phyloP scores from a whole-genome alignment of 169 alveolate genomes.

The Babesia caballi region DNA sequence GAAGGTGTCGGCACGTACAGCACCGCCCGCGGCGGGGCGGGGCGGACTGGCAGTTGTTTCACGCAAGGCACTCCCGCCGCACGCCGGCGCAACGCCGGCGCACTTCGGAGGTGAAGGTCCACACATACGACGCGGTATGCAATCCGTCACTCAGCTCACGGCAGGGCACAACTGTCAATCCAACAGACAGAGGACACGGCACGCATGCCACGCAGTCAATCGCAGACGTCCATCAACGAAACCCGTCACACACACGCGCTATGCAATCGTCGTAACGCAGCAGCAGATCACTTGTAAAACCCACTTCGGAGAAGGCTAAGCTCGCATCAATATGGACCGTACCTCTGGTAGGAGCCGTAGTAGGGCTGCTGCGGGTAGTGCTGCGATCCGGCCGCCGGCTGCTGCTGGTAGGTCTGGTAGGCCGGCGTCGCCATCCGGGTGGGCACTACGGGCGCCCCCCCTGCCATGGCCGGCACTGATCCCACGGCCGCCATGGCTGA shows the following conservation, averaged over 20 bases:
- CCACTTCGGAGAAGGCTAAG: no score
- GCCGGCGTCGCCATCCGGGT: constrained; percentile 31
- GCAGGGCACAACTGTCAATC: constrained; percentile 13
- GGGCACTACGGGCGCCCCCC: not conserved
- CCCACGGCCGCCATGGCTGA: not conserved
- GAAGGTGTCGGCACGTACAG: not conserved
- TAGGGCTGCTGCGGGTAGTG: constrained; percentile 28
- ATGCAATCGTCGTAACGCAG: constrained; percentile 2
- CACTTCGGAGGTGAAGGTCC: no score
- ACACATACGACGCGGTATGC: not conserved
- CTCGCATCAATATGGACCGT: constrained; percentile 58
- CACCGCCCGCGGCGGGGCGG: no score
- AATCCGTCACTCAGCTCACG: not conserved
- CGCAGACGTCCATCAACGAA: not conserved
- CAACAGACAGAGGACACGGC: not conserved
- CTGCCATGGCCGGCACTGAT: constrained; percentile 7
- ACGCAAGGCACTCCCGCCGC: no score
- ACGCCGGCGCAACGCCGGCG: no score
- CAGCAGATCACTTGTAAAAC: no score
- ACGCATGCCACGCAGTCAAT: constrained; percentile 3
- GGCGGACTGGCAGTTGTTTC: no score
- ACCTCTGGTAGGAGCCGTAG: constrained; percentile 54
- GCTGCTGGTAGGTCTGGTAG: constrained; percentile 18
- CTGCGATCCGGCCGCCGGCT: constrained; percentile 1
- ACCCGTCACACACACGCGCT: not conserved